Percentiles rank a stretch among this genome's conserved stretches.
Evolutionary conservation across 2,329 filamentous ascomycete genomes (phyloP).

Genomic region (Onygenales sp.): DNA sequence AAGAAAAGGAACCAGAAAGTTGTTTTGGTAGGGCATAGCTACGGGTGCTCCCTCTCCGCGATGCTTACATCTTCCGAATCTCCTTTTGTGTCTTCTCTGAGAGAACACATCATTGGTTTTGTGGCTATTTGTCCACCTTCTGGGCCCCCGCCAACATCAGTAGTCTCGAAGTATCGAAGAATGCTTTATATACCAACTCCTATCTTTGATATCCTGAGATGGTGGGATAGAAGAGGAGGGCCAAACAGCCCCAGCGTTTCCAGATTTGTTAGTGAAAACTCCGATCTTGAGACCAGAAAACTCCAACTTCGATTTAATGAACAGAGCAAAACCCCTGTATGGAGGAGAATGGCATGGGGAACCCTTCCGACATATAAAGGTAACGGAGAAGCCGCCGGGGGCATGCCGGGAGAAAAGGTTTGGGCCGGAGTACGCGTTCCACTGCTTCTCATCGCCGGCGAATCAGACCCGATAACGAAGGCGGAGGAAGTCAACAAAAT

Average conservation of each 20-base stretch:
- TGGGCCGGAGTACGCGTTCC: constrained; percentile 69
- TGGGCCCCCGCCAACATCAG: constrained; percentile 48
- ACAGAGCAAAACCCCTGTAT: constrained; percentile 74
- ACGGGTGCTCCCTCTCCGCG: constrained; percentile 73
- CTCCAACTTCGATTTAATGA: constrained; percentile 51
- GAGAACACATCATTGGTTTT: constrained; percentile 60
- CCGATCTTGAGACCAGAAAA: constrained; percentile 31
- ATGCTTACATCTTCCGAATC: constrained; percentile 56
- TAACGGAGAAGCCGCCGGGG: constrained; percentile 45
- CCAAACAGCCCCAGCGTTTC: constrained; percentile 66
- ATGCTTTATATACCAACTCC: constrained; percentile 56
- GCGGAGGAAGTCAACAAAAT: constrained; percentile 63
- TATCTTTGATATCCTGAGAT: constrained; percentile 66
- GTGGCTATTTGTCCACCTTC: constrained; percentile 74
- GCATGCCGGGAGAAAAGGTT: constrained; percentile 57
- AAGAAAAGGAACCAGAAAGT: constrained; percentile 58
- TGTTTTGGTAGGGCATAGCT: constrained; percentile 77
- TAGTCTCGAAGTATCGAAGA: constrained; percentile 43
- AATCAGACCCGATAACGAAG: constrained; percentile 67
- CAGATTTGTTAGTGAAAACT: constrained; percentile 52
- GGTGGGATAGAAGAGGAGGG: constrained; percentile 72
- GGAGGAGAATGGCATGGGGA: constrained; percentile 70
- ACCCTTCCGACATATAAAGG: constrained; percentile 53
- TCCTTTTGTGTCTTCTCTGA: constrained; percentile 43
- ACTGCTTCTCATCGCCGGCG: constrained; percentile 68